phyloP scores from a whole-genome alignment of 1,284 basidiomycete genomes.

The Pseudozyma sp. region DNA sequence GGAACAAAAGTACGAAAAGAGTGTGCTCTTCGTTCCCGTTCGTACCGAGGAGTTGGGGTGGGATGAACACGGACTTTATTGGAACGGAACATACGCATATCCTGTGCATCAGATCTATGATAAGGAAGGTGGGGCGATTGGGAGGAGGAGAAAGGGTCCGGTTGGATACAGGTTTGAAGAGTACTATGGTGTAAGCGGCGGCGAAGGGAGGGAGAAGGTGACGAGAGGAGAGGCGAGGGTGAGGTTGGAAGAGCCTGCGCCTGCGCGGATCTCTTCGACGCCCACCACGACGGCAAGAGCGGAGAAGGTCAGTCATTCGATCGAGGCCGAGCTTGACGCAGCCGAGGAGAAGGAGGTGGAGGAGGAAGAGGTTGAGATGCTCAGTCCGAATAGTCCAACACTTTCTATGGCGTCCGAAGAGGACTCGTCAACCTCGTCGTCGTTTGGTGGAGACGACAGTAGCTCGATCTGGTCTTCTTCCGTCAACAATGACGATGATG shows the following conservation, averaged over 20 bases:
- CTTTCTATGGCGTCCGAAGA: conserved; percentile 10
- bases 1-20: conserved; percentile 54
- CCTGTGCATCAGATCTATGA: conserved; percentile 50
- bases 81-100: conserved; percentile 60
- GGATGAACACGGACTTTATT: conserved; percentile 63
- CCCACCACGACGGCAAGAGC: background rate
- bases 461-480: conserved; percentile 37
- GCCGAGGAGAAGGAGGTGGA: background rate
- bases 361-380: conserved; percentile 11
- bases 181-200: conserved; percentile 10
- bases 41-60: conserved; percentile 62
- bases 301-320: background rate
- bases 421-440: conserved; percentile 31
- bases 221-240: conserved; percentile 35
- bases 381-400: conserved; percentile 28
- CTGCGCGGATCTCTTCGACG: conserved; percentile 14
- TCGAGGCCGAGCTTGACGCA: background rate
- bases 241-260: conserved; percentile 38
- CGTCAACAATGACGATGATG: conserved; percentile 9
- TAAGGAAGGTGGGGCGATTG: conserved; percentile 38
- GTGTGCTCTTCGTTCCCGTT: conserved; percentile 59
- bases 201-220: conserved; percentile 24
- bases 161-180: conserved; percentile 45
- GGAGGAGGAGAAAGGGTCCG: conserved; percentile 40
- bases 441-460: conserved; percentile 29